A percentile compares a stretch with the other conserved stretches of the same genome.
Conservation (phyloP, 2,329 filamentous ascomycete genomes). For the Fusarium incarnatum region DNA sequence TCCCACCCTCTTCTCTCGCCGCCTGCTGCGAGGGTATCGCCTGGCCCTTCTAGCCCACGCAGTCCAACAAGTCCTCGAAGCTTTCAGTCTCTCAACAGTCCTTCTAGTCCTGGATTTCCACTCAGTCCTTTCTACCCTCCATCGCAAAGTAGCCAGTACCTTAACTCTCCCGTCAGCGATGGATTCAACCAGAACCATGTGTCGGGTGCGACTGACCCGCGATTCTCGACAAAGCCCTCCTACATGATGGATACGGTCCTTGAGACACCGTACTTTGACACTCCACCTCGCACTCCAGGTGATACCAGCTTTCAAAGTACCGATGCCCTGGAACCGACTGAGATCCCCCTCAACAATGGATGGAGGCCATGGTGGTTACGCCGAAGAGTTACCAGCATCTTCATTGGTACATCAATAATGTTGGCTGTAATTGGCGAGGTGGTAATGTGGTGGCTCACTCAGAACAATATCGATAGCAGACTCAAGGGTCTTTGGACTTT, state of each 20-base stretch:
- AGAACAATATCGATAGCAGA: constrained; percentile 27
- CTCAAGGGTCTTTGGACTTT: constrained; percentile 47
- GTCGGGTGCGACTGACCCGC: constrained; percentile 25
- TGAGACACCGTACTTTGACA: constrained; percentile 44
- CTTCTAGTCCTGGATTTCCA: constrained; percentile 37
- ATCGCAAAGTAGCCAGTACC: constrained; percentile 37
- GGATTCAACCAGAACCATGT: constrained; percentile 33
- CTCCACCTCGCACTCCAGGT: constrained; percentile 34
- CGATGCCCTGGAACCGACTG: constrained; percentile 34
- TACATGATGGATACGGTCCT: constrained; percentile 37
- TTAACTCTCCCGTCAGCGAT: constrained; percentile 30
- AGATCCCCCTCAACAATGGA: constrained; percentile 38
- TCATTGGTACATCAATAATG: constrained; percentile 34
- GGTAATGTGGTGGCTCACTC: constrained; percentile 42
- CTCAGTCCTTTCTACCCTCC: constrained; percentile 37
- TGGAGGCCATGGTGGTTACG: constrained; percentile 47
- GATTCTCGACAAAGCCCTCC: constrained; percentile 11
- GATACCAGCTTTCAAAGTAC: constrained; percentile 17
- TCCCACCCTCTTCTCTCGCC: constrained; percentile 42
- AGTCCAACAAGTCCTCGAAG: constrained; percentile 32
- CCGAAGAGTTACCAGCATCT: constrained; percentile 35
- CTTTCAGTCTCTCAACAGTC: constrained; percentile 27
- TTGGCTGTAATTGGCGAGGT: constrained; percentile 43
- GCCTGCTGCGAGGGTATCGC: constrained; percentile 30
- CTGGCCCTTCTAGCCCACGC: constrained; percentile 34